Conservation (phyloP, 441 rosid genomes). For the Corymbia calophylla region DNA sequence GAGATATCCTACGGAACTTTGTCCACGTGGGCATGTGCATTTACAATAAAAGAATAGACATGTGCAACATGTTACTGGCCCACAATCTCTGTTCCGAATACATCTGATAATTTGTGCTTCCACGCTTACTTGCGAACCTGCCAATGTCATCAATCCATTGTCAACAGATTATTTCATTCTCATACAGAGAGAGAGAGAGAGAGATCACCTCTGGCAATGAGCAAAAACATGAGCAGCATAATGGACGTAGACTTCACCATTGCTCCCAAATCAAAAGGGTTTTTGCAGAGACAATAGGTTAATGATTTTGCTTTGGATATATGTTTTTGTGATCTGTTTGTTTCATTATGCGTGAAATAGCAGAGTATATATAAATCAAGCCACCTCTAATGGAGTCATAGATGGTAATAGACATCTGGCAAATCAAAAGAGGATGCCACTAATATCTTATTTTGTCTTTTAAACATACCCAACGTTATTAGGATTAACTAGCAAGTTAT, state of each 20-base stretch:
- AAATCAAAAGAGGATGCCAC: neutral
- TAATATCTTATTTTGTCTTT: neutral
- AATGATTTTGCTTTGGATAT: neutral
- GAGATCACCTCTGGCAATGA: neutral
- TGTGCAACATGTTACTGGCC: neutral
- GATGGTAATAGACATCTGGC: neutral
- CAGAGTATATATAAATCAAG: neutral
- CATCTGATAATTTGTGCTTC: neutral
- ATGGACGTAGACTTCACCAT: neutral
- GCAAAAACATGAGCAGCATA: neutral
- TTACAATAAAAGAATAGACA: neutral
- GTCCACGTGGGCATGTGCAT: neutral
- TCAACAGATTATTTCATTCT: neutral
- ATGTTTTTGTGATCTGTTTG: neutral
- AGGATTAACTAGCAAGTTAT: too few relatives aligned
- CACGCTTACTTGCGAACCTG: neutral
- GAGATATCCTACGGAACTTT: neutral
- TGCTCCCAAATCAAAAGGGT: neutral
- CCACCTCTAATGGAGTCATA: too few relatives aligned
- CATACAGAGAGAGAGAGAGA: neutral
- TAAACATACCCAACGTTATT: too few relatives aligned
- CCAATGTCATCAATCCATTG: neutral
- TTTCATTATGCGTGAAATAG: neutral
- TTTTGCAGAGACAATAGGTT: neutral
- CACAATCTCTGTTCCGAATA: neutral